Evolutionary conservation across 129 eudicot species (phyloP).

Genomic region (Mikania micrantha): DNA sequence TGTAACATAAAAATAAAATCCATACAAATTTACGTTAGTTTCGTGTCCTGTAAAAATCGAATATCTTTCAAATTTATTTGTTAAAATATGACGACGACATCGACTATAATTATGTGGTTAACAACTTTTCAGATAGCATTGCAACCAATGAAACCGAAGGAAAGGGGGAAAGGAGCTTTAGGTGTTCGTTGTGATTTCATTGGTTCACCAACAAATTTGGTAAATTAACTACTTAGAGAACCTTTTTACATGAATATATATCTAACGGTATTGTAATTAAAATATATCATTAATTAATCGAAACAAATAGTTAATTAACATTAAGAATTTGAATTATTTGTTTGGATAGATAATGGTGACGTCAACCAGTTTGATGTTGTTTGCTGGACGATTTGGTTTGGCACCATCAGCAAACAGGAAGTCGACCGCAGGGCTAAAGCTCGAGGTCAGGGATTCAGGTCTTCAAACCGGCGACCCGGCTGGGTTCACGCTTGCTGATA

Average conservation of each 20-base stretch:
- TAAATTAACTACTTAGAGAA: slow-evolving; percentile 10
- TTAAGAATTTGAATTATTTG: background rate
- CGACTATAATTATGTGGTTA: background rate
- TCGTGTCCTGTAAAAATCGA: too few species aligned
- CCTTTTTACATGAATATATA: background rate
- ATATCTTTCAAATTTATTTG: too few species aligned
- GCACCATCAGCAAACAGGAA: slow-evolving; percentile 98
- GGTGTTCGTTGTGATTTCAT: slow-evolving; percentile 86
- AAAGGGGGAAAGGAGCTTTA: slow-evolving; percentile 51
- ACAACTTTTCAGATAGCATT: slow-evolving; percentile 34
- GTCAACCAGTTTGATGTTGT: slow-evolving; percentile 83
- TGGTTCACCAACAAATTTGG: slow-evolving; percentile 92
- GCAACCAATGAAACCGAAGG: slow-evolving; percentile 50
- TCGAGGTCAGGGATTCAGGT: slow-evolving; percentile 86
- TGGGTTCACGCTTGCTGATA: slow-evolving; percentile 93
- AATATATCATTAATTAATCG: too few species aligned
- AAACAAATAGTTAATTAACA: background rate
- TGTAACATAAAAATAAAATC: too few species aligned
- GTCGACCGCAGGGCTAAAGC: slow-evolving; percentile 94
- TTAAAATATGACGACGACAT: background rate
- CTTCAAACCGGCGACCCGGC: slow-evolving; percentile 99
- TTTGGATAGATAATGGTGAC: slow-evolving; percentile 78
- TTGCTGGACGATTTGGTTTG: slow-evolving; percentile 92
- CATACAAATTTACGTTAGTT: too few species aligned
- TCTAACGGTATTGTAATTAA: background rate